phyloP scores from a whole-genome alignment of 129 eudicot species.

The Lactuca saligna region DNA sequence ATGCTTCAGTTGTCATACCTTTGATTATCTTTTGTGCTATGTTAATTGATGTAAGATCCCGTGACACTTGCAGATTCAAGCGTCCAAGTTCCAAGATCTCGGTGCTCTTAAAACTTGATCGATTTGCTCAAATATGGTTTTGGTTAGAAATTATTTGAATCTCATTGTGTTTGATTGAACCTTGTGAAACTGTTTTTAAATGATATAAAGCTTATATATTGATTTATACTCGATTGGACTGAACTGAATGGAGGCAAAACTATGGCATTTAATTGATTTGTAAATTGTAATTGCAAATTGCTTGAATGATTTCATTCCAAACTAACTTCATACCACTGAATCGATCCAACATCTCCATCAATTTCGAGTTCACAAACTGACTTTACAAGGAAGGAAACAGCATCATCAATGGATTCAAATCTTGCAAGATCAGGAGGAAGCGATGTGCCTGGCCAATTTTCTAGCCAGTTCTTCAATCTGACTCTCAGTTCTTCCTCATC shows the following conservation, averaged over 20 bases:
- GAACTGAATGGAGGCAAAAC: neutral
- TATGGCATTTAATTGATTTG: conserved; percentile 1
- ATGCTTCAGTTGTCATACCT: too few relatives aligned
- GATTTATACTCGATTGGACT: neutral
- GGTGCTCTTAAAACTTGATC: conserved; percentile 20
- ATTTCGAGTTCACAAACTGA: conserved; percentile 91
- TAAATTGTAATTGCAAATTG: conserved; percentile 5
- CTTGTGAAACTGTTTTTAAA: neutral
- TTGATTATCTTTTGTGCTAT: neutral
- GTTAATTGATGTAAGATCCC: neutral
- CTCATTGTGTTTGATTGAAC: neutral
- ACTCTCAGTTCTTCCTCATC: conserved; percentile 70
- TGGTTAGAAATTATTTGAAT: neutral
- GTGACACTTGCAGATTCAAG: conserved; percentile 35
- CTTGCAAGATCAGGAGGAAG: conserved; percentile 90
- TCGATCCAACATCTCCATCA: conserved; percentile 85
- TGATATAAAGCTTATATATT: conserved; percentile 5
- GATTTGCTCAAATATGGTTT: conserved; percentile 7
- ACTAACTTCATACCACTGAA: conserved; percentile 89
- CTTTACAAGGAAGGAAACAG: conserved; percentile 67
- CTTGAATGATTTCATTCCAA: conserved; percentile 38
- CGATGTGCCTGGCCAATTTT: conserved; percentile 72
- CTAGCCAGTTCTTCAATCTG: conserved; percentile 70
- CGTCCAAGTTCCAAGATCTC: conserved; percentile 34
- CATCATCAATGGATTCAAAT: conserved; percentile 73